phyloP scores from a whole-genome alignment of 441 rosid species.

The Adansonia grandidieri region DNA sequence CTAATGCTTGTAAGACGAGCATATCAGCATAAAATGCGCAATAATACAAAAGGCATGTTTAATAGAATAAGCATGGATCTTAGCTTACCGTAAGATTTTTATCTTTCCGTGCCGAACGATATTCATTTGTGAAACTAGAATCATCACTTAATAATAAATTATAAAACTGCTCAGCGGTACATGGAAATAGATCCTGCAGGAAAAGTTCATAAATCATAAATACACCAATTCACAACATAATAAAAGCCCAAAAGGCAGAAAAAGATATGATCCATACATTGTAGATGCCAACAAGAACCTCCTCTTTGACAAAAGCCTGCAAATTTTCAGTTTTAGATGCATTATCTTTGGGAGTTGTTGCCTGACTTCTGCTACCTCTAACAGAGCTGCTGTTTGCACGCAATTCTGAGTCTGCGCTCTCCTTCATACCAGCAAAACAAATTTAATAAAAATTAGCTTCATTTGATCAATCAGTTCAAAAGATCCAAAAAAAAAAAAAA shows the following conservation, averaged over 20 bases:
- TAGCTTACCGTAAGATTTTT: constrained; percentile 74
- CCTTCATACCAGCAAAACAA: constrained; percentile 51
- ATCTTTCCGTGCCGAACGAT: constrained; percentile 77
- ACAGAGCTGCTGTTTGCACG: constrained; percentile 97
- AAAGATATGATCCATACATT: constrained; percentile 52
- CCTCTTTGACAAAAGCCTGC: constrained; percentile 82
- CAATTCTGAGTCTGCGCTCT: constrained; percentile 79
- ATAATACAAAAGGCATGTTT: constrained; percentile 4
- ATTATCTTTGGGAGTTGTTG: constrained; percentile 54
- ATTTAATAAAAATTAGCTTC: neutral
- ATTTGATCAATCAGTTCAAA: neutral
- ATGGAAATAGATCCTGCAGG: constrained; percentile 74
- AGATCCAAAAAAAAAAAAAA: neutral
- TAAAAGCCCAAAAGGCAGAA: constrained; percentile 18
- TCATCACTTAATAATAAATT: constrained; percentile 66
- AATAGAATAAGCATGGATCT: constrained; percentile 11
- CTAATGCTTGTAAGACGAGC: neutral
- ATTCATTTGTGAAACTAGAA: constrained; percentile 68
- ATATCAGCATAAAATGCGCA: neutral
- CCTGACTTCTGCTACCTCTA: constrained; percentile 52
- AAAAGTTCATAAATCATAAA: constrained; percentile 31
- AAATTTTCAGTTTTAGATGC: constrained; percentile 55
- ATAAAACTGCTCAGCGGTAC: constrained; percentile 74
- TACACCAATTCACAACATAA: constrained; percentile 18
- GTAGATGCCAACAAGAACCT: constrained; percentile 75